Evolutionary conservation across 768 basidiomycete species (phyloP).

Genomic region (Tulasnella sp.): DNA sequence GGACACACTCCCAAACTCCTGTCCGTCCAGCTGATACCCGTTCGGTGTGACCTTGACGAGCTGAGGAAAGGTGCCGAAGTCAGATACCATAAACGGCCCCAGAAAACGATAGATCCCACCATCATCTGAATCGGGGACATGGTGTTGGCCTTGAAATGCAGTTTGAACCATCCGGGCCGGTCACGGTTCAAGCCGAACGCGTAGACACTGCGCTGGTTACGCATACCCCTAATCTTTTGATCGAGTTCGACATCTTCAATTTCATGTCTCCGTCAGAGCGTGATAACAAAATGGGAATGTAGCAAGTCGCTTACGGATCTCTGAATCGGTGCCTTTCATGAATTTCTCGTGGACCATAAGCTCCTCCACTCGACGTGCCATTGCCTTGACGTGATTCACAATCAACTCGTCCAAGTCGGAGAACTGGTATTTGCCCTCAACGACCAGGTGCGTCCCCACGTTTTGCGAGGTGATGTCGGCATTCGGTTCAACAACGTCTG

Average conservation of each 20-base stretch:
- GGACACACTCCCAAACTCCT: slow-evolving; percentile 79
- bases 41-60: slow-evolving; percentile 79
- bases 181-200: slow-evolving; percentile 87
- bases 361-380: slow-evolving; percentile 87
- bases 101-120: slow-evolving; percentile 38
- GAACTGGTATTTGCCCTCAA: slow-evolving; percentile 71
- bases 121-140: slow-evolving; percentile 82
- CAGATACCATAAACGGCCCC: neutral
- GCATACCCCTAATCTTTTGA: slow-evolving; percentile 80
- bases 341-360: slow-evolving; percentile 93
- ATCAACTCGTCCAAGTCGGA: slow-evolving; percentile 94
- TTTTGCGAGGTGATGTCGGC: slow-evolving; percentile 59
- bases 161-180: slow-evolving; percentile 83
- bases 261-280: slow-evolving; percentile 2
- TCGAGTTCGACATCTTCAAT: slow-evolving; percentile 68
- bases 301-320: slow-evolving; percentile 62
- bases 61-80: slow-evolving; percentile 28
- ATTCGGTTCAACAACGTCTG: slow-evolving; percentile 76
- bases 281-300: neutral
- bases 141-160: slow-evolving; percentile 89
- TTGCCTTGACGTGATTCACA: slow-evolving; percentile 91
- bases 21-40: slow-evolving; percentile 83
- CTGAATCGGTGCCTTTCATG: slow-evolving; percentile 76
- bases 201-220: slow-evolving; percentile 84
- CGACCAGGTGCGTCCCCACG: slow-evolving; percentile 45